phyloP scores from a whole-genome alignment of 208 protist species.

The Crithidia brevicula region DNA sequence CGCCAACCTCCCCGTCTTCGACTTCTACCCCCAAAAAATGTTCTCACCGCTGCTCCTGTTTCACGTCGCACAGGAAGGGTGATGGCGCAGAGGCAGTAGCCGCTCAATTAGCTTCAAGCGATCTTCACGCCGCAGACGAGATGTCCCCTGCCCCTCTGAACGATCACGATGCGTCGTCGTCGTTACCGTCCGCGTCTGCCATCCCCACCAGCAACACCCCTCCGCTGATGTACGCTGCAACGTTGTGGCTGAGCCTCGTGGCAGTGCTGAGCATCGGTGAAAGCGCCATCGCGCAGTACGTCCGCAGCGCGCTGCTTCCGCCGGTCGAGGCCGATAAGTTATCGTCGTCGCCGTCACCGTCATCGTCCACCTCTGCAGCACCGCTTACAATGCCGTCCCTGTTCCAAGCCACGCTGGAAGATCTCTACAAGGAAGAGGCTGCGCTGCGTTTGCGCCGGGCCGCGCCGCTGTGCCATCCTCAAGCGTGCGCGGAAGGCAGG shows the following conservation, averaged over 20 bases:
- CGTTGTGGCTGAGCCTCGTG: slow-evolving; percentile 26
- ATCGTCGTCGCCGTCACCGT: neutral
- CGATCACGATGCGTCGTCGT: too few species aligned
- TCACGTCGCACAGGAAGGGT: too few species aligned
- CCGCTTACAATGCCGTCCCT: slow-evolving; percentile 34
- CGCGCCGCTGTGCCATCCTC: slow-evolving; percentile 5
- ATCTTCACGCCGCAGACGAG: too few species aligned
- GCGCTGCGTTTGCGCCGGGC: neutral
- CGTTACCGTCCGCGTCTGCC: too few species aligned
- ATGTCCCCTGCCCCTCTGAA: too few species aligned
- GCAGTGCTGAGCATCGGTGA: slow-evolving; percentile 31
- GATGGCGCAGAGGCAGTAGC: too few species aligned
- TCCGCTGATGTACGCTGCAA: neutral
- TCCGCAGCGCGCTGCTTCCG: slow-evolving; percentile 32
- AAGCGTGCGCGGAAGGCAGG: too few species aligned
- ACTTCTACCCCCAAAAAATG: too few species aligned
- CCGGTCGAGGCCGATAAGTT: too few species aligned
- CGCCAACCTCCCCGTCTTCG: too few species aligned
- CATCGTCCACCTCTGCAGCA: neutral
- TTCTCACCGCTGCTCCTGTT: too few species aligned
- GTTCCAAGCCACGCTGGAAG: slow-evolving; percentile 29
- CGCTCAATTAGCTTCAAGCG: too few species aligned
- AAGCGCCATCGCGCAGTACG: slow-evolving; percentile 35
- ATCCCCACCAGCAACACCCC: neutral
- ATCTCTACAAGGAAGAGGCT: slow-evolving; percentile 24